A percentile compares a stretch with the other conserved stretches of the same genome.
phyloP scores from a whole-genome alignment of 2,329 filamentous ascomycete species.

The Cladosporium sp. region DNA sequence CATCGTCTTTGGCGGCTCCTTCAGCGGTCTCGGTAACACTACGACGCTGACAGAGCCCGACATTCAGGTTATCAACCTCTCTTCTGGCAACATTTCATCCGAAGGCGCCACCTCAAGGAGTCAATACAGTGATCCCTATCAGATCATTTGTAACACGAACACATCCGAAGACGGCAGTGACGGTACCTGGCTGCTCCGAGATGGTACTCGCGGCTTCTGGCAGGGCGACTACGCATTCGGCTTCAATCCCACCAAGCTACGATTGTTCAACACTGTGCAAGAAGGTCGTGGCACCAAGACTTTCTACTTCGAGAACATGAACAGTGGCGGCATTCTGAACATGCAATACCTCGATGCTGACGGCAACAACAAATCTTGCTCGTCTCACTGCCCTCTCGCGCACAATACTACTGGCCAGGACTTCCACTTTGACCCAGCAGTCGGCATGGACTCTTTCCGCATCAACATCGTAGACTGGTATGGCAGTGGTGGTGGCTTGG shows the following conservation, averaged over 20 bases:
- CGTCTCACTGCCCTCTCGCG: constrained; percentile 81
- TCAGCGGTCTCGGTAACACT: constrained; percentile 83
- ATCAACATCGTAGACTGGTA: constrained; percentile 88
- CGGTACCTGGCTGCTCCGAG: constrained; percentile 79
- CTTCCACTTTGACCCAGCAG: constrained; percentile 82
- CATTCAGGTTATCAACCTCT: constrained; percentile 80
- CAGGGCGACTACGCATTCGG: constrained; percentile 77
- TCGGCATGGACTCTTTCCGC: constrained; percentile 85
- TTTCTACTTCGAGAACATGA: constrained; percentile 82
- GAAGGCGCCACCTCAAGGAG: constrained; percentile 60
- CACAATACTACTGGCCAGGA: constrained; percentile 73
- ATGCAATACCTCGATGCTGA: constrained; percentile 81
- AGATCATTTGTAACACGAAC: constrained; percentile 76
- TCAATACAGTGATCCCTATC: constrained; percentile 73
- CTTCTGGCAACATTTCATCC: constrained; percentile 71
- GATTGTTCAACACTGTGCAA: constrained; percentile 82
- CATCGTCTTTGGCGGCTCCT: constrained; percentile 88
- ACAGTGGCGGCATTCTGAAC: constrained; percentile 92
- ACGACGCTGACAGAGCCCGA: constrained; percentile 66
- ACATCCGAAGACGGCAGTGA: constrained; percentile 64
- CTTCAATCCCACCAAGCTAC: constrained; percentile 82
- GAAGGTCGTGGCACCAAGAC: constrained; percentile 81
- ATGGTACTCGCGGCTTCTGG: constrained; percentile 78
- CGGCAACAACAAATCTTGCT: constrained; percentile 70
- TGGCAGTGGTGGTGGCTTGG: constrained; percentile 77